phyloP scores from a whole-genome alignment of 1,139 yeast genomes.

The Scheffersomyces segobiensis region DNA sequence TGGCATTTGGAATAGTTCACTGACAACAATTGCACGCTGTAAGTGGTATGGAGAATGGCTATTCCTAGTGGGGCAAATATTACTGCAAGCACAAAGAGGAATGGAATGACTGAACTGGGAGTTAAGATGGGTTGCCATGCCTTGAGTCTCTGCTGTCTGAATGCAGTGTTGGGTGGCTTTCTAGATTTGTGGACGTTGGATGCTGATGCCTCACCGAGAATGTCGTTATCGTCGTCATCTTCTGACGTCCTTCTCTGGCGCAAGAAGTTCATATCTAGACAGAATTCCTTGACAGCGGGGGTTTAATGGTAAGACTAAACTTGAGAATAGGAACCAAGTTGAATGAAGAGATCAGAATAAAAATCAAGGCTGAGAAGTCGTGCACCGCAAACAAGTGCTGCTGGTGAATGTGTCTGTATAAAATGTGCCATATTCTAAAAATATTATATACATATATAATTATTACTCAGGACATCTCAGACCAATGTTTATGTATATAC shows the following conservation, averaged over 20 bases:
- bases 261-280: conserved; percentile 34
- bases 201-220: conserved; percentile 18
- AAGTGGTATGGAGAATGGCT: conserved; percentile 59
- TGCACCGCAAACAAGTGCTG: not conserved
- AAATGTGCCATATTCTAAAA: too few relatives aligned
- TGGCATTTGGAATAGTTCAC: conserved; percentile 64
- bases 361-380: not conserved
- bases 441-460: not conserved
- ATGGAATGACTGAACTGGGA: conserved; percentile 73
- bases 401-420: not conserved
- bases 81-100: conserved; percentile 59
- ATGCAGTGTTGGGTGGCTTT: conserved; percentile 77
- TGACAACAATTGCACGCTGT: conserved; percentile 57
- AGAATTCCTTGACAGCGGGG: not conserved
- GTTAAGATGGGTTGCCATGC: conserved; percentile 86
- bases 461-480: not conserved
- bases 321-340: not conserved
- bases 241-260: conserved; percentile 33
- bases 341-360: not conserved
- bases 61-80: conserved; percentile 76
- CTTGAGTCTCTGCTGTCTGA: conserved; percentile 63
- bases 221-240: conserved; percentile 28
- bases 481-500: too few relatives aligned
- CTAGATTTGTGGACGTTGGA: conserved; percentile 49
- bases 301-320: not conserved